Percentiles rank a stretch among this genome's conserved stretches.
phyloP scores from a whole-genome alignment of 441 rosid genomes.

The Adansonia madagascariensis region DNA sequence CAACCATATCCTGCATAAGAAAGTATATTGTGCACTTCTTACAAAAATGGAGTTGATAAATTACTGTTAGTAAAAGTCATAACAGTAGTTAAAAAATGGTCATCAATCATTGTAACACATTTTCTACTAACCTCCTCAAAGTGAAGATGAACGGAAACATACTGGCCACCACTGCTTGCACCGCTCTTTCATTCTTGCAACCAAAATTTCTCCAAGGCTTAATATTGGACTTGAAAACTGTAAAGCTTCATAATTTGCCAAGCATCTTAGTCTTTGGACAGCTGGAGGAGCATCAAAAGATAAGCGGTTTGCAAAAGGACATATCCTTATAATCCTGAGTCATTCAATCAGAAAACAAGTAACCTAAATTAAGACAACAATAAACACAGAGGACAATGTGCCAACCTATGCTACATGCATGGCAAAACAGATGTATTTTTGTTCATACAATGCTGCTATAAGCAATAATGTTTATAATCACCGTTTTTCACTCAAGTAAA shows the following conservation, averaged over 20 bases:
- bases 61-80: background rate
- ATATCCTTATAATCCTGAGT: conserved; percentile 91
- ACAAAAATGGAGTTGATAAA: conserved; percentile 21
- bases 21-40: conserved; percentile 17
- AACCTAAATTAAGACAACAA: conserved; percentile 24
- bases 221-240: conserved; percentile 79
- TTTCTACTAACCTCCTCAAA: conserved; percentile 85
- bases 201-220: conserved; percentile 75
- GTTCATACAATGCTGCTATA: background rate
- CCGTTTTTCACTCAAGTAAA: background rate
- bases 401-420: background rate
- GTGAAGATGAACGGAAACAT: conserved; percentile 95
- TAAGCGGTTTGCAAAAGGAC: conserved; percentile 97
- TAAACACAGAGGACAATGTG: background rate
- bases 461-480: background rate
- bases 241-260: conserved; percentile 92
- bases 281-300: conserved; percentile 93
- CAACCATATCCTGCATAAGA: conserved; percentile 92
- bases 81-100: background rate
- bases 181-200: conserved; percentile 93
- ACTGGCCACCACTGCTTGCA: conserved; percentile 71
- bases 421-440: background rate
- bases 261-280: conserved; percentile 92
- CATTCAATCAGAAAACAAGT: conserved; percentile 32
- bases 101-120: background rate